phyloP scores from a whole-genome alignment of 2,329 filamentous ascomycete species.

The Alternaria brassicae region DNA sequence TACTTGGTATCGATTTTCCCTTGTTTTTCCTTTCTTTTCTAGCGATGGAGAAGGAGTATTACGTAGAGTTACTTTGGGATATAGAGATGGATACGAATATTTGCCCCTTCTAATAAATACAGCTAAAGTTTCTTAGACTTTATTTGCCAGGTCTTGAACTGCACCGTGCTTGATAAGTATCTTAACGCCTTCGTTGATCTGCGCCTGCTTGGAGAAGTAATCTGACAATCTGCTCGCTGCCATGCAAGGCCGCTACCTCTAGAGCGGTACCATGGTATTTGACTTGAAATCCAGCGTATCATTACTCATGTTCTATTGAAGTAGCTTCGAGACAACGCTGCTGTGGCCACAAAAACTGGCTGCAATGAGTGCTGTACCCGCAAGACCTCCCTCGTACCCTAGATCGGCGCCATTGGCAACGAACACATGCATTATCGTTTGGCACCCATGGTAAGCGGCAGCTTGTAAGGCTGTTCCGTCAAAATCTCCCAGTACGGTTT shows the following conservation, averaged over 20 bases:
- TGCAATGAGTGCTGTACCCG: neutral
- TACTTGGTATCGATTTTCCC: neutral
- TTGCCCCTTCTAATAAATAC: neutral
- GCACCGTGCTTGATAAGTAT: neutral
- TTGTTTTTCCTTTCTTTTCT: neutral
- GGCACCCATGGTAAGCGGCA: fast-evolving
- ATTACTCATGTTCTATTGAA: neutral
- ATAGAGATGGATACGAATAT: neutral
- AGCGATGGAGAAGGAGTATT: neutral
- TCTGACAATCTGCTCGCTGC: neutral
- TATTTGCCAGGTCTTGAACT: neutral
- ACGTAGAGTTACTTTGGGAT: neutral
- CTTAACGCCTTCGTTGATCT: neutral
- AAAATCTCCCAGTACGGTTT: neutral
- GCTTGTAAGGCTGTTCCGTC: neutral
- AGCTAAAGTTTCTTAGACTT: neutral
- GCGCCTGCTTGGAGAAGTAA: neutral
- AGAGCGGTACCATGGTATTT: neutral
- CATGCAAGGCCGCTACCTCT: neutral
- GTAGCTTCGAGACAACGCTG: neutral
- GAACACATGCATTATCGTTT: neutral
- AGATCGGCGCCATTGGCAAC: neutral
- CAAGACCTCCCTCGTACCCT: neutral
- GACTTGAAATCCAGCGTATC: neutral
- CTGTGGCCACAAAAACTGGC: neutral